These are phyloP conservation scores for Yarrowia sp. DNA, from an alignment of 805 yeast genomes.

Conservation along the genomic window DNA sequence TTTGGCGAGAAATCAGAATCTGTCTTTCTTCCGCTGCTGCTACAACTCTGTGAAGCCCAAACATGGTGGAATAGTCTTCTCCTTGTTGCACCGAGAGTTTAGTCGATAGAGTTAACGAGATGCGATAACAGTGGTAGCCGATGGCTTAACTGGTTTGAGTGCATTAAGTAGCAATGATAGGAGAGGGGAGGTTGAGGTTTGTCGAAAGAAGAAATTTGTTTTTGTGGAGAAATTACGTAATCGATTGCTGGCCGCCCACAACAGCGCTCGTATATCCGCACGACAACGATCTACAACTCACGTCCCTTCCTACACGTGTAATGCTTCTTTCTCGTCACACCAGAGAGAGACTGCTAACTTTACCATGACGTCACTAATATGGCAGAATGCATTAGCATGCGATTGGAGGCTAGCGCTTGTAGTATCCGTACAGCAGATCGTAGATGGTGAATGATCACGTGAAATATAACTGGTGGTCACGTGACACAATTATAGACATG, in stretches of 20 bases:
- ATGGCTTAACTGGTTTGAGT: constrained; percentile 2
- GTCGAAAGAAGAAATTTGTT: no score
- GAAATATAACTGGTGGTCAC: no score
- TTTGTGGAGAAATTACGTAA: no score
- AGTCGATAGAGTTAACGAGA: constrained; percentile 29
- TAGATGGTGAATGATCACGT: no score
- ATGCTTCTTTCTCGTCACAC: constrained; percentile 9
- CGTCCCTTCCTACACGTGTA: constrained; percentile 24
- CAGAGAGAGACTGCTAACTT: neutral
- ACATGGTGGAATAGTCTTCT: neutral
- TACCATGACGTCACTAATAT: no score
- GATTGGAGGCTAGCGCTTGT: no score
- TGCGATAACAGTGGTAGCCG: constrained; percentile 16
- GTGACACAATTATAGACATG: no score
- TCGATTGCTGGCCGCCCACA: no score
- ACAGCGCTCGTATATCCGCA: no score
- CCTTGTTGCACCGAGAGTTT: constrained; percentile 27
- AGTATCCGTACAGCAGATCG: no score
- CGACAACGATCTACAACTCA: neutral
- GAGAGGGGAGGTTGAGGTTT: no score
- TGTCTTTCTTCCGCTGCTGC: neutral
- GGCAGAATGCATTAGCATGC: no score
- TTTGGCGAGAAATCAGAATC: neutral
- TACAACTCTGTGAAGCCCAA: constrained; percentile 6
- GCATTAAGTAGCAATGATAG: constrained; percentile 13